Conservation (phyloP, 768 basidiomycete species). For the Leucocoprinus sp. region DNA sequence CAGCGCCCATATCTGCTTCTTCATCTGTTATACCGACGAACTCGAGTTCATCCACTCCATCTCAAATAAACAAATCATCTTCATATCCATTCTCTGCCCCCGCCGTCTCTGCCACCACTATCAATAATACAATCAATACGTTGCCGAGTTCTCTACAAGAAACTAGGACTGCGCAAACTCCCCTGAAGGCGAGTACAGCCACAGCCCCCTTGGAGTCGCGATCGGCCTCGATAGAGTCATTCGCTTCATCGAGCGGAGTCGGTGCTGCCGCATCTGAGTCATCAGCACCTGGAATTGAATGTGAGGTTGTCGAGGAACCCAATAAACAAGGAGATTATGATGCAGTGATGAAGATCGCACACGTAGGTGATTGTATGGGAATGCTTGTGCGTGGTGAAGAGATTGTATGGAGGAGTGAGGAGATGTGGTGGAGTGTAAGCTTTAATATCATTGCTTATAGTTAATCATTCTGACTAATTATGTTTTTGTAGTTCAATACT, state of each 20-base stretch:
- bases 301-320: conserved; percentile 4
- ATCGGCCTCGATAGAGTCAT: not conserved
- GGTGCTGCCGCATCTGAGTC: not conserved
- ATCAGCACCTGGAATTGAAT: conserved; percentile 2
- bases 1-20: conserved; percentile 2
- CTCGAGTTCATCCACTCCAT: not conserved
- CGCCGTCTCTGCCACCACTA: not conserved
- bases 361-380: conserved; percentile 83
- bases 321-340: conserved; percentile 21
- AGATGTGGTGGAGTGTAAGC: conserved; percentile 86
- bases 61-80: not conserved
- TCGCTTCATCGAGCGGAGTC: not conserved
- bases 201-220: too few species aligned
- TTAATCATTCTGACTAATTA: not conserved
- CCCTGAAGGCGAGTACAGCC: conserved; percentile 1
- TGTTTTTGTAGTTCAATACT: conserved; percentile 28
- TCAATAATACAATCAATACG: not conserved
- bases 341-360: conserved; percentile 72
- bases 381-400: conserved; percentile 75
- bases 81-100: not conserved
- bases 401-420: conserved; percentile 80
- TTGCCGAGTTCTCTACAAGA: not conserved
- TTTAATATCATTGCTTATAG: not conserved
- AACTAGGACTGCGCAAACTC: conserved; percentile 2
- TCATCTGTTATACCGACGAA: not conserved